Evolutionary conservation across 2,329 filamentous ascomycete genomes (phyloP).

Genomic region (Neofusicoccum sp.): DNA sequence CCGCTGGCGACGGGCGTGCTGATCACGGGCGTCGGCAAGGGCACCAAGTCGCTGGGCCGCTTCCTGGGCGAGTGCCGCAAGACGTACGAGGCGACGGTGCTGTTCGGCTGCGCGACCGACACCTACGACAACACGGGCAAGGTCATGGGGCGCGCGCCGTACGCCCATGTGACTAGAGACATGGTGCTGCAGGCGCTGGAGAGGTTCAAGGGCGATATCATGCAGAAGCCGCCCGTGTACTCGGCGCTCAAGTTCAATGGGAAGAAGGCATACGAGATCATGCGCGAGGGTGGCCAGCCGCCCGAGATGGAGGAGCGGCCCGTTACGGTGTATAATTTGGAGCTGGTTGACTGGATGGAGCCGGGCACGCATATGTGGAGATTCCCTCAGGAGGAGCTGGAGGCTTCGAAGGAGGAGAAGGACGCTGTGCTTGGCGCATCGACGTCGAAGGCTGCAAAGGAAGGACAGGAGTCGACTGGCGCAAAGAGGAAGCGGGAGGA

Average conservation of each 20-base stretch:
- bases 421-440: slow-evolving; percentile 17
- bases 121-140: slow-evolving; percentile 87
- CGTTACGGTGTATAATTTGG: slow-evolving; percentile 74
- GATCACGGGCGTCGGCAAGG: slow-evolving; percentile 81
- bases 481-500: slow-evolving; percentile 33
- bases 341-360: slow-evolving; percentile 80
- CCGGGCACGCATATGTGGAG: slow-evolving; percentile 75
- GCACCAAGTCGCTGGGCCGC: slow-evolving; percentile 75
- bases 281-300: slow-evolving; percentile 80
- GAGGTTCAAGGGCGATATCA: slow-evolving; percentile 75
- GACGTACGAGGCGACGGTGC: slow-evolving; percentile 81
- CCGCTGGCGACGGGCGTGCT: slow-evolving; percentile 91
- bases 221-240: slow-evolving; percentile 89
- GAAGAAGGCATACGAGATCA: slow-evolving; percentile 94
- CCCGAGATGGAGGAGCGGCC: slow-evolving; percentile 81
- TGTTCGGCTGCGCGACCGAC: slow-evolving; percentile 91
- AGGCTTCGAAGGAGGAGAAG: slow-evolving; percentile 38
- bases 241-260: slow-evolving; percentile 91
- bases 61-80: slow-evolving; percentile 84
- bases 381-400: slow-evolving; percentile 78
- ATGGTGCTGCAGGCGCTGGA: slow-evolving; percentile 73
- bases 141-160: slow-evolving; percentile 70
- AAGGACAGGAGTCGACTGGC: slow-evolving; percentile 13
- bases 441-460: background rate
- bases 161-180: slow-evolving; percentile 77